phyloP scores from a whole-genome alignment of 1,284 basidiomycete species.

The Pholiota adiposa region DNA sequence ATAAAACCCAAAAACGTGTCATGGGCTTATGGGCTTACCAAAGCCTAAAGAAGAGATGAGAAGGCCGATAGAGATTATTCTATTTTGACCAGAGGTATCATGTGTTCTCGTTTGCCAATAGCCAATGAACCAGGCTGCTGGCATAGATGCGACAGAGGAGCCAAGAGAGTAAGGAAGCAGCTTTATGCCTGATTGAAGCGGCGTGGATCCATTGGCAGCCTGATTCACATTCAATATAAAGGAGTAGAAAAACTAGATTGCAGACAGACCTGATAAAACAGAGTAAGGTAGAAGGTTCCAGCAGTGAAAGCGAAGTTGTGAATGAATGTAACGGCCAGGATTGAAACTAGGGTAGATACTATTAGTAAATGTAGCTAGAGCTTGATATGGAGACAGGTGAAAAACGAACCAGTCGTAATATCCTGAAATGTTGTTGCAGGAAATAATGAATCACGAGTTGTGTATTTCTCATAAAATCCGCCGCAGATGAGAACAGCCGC shows the following conservation, averaged over 20 bases:
- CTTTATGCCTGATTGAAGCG: slow-evolving; percentile 69
- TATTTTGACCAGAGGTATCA: slow-evolving; percentile 66
- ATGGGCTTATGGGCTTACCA: slow-evolving; percentile 51
- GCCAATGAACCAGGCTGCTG: slow-evolving; percentile 76
- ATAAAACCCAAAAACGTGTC: slow-evolving; percentile 15
- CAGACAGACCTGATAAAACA: slow-evolving; percentile 72
- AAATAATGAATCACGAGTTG: slow-evolving; percentile 71
- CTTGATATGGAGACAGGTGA: slow-evolving; percentile 13
- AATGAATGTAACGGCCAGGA: slow-evolving; percentile 71
- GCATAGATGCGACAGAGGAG: slow-evolving; percentile 79
- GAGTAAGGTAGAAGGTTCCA: slow-evolving; percentile 80
- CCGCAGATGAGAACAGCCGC: slow-evolving; percentile 55
- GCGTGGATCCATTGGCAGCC: slow-evolving; percentile 69
- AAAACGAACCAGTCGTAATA: slow-evolving; percentile 56
- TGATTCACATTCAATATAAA: slow-evolving; percentile 28
- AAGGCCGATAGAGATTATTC: slow-evolving; percentile 64
- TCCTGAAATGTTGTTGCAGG: slow-evolving; percentile 65
- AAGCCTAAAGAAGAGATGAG: slow-evolving; percentile 69
- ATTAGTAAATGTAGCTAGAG: slow-evolving; percentile 23
- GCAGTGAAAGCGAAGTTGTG: slow-evolving; percentile 82
- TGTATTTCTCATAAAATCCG: slow-evolving; percentile 67
- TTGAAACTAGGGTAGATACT: slow-evolving; percentile 49
- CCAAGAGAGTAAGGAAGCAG: slow-evolving; percentile 83
- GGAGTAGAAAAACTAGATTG: slow-evolving; percentile 12
- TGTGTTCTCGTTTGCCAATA: slow-evolving; percentile 59